These are phyloP conservation scores for Beta macrorhiza DNA, from an alignment of 179 eudicot genomes.

Conservation along the genomic window DNA sequence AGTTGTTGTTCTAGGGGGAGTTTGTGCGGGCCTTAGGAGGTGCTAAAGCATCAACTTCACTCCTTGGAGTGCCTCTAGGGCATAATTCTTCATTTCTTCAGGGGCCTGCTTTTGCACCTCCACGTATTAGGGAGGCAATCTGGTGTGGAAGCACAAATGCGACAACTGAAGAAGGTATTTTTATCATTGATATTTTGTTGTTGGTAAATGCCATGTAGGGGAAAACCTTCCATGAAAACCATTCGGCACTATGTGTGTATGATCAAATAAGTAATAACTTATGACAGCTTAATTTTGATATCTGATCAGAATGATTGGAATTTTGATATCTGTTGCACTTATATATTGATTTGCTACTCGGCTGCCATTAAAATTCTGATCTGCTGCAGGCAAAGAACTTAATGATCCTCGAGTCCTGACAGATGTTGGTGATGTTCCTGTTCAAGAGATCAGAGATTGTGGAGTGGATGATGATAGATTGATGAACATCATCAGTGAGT, in stretches of 20 bases:
- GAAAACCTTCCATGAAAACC: neutral
- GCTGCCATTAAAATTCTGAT: conserved; percentile 15
- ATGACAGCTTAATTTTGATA: neutral
- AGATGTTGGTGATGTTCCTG: conserved; percentile 95
- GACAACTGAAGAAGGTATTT: conserved; percentile 81
- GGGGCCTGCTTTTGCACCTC: conserved; percentile 99
- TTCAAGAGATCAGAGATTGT: conserved; percentile 95
- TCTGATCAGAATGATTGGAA: conserved; percentile 5
- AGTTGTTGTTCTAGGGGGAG: conserved; percentile 58
- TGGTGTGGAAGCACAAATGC: conserved; percentile 99
- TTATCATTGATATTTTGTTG: neutral
- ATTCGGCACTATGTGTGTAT: neutral
- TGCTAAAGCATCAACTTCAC: conserved; percentile 75
- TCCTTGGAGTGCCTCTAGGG: conserved; percentile 93
- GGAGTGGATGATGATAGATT: conserved; percentile 88
- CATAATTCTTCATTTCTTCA: conserved; percentile 97
- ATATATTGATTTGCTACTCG: neutral
- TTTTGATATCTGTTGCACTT: neutral
- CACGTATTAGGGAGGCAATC: conserved; percentile 90
- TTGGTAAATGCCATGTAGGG: conserved; percentile 7
- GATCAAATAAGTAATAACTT: neutral
- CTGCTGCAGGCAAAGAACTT: conserved; percentile 73
- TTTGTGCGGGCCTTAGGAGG: conserved; percentile 94
- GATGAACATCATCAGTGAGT: conserved; percentile 77
- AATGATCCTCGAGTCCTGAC: conserved; percentile 83